Evolutionary conservation across 495 filamentous ascomycete species (phyloP).

Genomic region (Xylaria cubensis): DNA sequence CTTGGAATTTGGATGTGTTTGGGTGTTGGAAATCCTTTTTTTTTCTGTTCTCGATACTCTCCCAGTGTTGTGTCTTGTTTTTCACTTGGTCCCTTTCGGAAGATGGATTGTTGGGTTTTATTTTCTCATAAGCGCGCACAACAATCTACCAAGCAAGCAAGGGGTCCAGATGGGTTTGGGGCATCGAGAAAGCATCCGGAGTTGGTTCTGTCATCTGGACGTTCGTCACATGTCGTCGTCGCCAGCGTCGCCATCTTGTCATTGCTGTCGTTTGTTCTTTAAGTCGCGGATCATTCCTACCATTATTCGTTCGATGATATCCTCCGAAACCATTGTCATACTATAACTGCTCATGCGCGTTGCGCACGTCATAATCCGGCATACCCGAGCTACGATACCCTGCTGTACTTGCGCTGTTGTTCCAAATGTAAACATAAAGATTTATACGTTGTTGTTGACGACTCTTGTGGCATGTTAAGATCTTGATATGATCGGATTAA

Average conservation of each 20-base stretch:
- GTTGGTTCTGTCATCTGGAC: constrained; percentile 33
- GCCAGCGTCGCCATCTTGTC: constrained; percentile 32
- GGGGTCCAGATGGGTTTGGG: constrained; percentile 33
- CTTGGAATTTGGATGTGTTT: constrained; percentile 9
- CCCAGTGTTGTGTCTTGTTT: constrained; percentile 25
- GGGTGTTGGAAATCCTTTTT: constrained; percentile 20
- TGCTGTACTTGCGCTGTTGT: constrained; percentile 23
- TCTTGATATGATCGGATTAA: not conserved
- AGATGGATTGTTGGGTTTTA: constrained; percentile 38
- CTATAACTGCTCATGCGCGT: constrained; percentile 24
- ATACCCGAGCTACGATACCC: constrained; percentile 31
- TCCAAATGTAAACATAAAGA: constrained; percentile 26
- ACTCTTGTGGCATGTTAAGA: constrained; percentile 16
- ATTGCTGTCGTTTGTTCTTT: constrained; percentile 25
- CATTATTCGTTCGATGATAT: constrained; percentile 39
- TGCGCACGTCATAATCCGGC: constrained; percentile 26
- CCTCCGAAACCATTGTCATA: constrained; percentile 24
- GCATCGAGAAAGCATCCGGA: constrained; percentile 33
- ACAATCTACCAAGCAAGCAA: constrained; percentile 39
- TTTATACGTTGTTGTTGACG: constrained; percentile 9
- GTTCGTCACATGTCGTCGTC: constrained; percentile 38
- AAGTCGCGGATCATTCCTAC: constrained; percentile 27
- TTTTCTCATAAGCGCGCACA: constrained; percentile 36
- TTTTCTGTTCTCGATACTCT: constrained; percentile 27
- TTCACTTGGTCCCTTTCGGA: constrained; percentile 33